Conservation (phyloP, 306 rosid genomes). For the Hippophae rhamnoides region DNA sequence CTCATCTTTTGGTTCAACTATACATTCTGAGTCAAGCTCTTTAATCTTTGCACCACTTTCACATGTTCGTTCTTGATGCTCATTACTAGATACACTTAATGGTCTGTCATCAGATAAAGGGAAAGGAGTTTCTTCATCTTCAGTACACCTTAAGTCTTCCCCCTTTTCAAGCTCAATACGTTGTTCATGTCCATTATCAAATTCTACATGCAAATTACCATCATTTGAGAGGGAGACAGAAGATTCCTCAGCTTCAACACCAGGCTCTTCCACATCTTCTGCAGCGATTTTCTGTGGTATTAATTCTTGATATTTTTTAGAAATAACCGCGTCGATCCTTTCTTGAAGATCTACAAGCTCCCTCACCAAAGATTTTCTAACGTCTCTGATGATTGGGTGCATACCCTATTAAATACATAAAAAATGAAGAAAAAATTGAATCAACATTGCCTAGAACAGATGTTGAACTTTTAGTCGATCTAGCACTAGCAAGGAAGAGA, state of each 20-base stretch:
- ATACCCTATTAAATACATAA: conserved; percentile 39
- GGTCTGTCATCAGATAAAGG: no score
- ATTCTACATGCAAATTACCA: background rate
- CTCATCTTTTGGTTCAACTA: background rate
- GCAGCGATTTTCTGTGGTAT: background rate
- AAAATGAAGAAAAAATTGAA: background rate
- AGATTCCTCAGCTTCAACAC: background rate
- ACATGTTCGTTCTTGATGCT: background rate
- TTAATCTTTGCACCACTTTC: background rate
- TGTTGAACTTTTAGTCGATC: background rate
- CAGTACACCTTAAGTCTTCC: no score
- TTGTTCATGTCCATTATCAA: background rate
- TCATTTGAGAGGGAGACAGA: background rate
- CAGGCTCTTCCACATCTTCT: conserved; percentile 13
- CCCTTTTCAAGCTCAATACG: no score
- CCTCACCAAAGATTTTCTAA: conserved; percentile 70
- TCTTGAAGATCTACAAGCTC: conserved; percentile 68
- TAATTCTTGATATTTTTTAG: conserved; percentile 17
- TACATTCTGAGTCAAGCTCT: background rate
- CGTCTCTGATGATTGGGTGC: conserved; percentile 52
- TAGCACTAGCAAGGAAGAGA: background rate
- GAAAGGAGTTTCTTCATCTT: no score
- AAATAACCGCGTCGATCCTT: conserved; percentile 43
- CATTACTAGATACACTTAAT: background rate
- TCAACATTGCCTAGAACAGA: background rate